Evolutionary conservation across 2,329 filamentous ascomycete species (phyloP), one percentile per base, ranked within the genome.

Genomic region (Biscogniauxia sp.): DNA sequence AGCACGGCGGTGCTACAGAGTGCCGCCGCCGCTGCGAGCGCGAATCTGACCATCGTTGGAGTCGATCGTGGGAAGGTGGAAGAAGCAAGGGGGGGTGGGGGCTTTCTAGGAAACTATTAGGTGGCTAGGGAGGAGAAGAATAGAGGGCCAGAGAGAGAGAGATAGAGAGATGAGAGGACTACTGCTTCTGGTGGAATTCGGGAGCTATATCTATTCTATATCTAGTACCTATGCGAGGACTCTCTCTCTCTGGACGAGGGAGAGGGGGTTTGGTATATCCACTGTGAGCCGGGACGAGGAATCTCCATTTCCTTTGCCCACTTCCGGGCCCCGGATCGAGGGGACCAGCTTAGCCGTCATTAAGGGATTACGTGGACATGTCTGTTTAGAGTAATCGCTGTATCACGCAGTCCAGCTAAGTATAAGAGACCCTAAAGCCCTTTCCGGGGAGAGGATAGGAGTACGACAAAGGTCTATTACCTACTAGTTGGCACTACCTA

Each of bases 1-100:
- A 77, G 63, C 15, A 32, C 58, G 13, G 51, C 45, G 11, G 57
- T 53, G 25, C 59, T 58, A 20, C 66, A 55, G 25, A 45, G 17
- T 2, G 37, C 37, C 37, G 37, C 37, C 37, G 37, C 17, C 13
- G 54, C 60, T 3, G 55, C 59, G 52, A 67, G 51, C 17, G 45
- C 54, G 53, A 61, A 20, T 26, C 53, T 58, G 19, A 61, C 59
- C 59, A 61, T 61, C 53, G 32, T 37, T 37, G 32, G 32, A 9
- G 32, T 45, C 15, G 37, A n/a, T n/a, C 4, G 11, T 17, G 37
- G 15, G 13, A 13, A 11, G 17, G 11, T 2, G 11, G 4, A 45
- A 6, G 11, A 45, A n/a, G 11, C 13, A 17, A 41, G 15, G 37
- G 13, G 4, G 37, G 9, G 3, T n/a, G n/a, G n/a, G n/a, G n/a